Evolutionary conservation across 257 asterid genomes (phyloP).

Genomic region (Catharanthus roseus): DNA sequence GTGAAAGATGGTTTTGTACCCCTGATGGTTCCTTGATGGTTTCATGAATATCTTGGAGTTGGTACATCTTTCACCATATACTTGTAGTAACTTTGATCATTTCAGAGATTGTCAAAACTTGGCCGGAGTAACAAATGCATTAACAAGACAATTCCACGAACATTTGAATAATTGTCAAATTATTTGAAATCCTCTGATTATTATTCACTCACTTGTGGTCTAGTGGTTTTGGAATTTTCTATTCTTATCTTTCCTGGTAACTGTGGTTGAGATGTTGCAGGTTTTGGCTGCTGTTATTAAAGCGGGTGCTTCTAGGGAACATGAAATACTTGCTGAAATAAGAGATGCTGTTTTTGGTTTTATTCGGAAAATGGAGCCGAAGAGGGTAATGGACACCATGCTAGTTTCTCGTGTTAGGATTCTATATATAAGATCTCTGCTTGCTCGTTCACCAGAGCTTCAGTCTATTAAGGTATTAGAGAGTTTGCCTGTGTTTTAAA

Average conservation of each 20-base stretch:
- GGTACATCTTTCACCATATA: background rate
- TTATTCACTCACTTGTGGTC: background rate
- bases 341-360: constrained; percentile 94
- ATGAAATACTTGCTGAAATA: constrained; percentile 98
- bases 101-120: background rate
- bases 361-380: constrained; percentile 96
- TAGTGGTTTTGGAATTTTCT: background rate
- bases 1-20: background rate
- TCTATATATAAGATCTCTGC: constrained; percentile 91
- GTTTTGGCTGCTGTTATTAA: constrained; percentile 98
- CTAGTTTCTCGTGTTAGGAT: constrained; percentile 99
- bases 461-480: constrained; percentile 88
- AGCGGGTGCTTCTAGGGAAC: constrained; percentile 99
- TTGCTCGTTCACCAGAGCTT: constrained; percentile 96
- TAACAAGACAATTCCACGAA: background rate
- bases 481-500: constrained; percentile 3
- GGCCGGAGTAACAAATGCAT: background rate
- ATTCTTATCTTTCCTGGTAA: constrained; percentile 19
- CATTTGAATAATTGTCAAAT: background rate
- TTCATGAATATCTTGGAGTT: background rate
- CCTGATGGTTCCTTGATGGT: background rate
- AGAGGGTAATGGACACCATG: constrained; percentile 98
- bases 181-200: background rate
- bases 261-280: constrained; percentile 38
- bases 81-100: background rate